A percentile compares a stretch with the other conserved stretches of the same genome.
These are phyloP conservation scores for Paramecium primaurelia DNA, from an alignment of 73 alveolate species.

Conservation along the genomic window DNA sequence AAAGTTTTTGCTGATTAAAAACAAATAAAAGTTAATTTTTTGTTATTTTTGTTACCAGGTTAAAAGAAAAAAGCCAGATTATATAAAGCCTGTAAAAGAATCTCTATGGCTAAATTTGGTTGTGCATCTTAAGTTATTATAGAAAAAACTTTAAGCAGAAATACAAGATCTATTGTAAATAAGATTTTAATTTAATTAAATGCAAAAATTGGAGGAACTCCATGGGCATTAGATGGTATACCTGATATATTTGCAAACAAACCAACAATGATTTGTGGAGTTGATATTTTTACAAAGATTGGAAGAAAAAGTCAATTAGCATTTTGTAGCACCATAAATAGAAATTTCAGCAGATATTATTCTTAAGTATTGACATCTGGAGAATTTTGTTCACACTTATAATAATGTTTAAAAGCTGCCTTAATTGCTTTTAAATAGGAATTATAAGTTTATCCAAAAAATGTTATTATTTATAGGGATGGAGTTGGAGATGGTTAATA, in stretches of 20 bases:
- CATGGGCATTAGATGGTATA: conserved; percentile 92
- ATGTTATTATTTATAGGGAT: conserved; percentile 73
- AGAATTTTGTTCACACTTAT: conserved; percentile 51
- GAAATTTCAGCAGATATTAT: conserved; percentile 64
- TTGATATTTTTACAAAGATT: conserved; percentile 72
- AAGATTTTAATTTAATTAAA: conserved; percentile 88
- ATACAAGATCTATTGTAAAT: conserved; percentile 74
- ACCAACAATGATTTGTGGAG: conserved; percentile 87
- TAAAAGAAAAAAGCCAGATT: not conserved
- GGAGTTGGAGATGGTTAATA: conserved; percentile 78
- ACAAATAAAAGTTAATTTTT: not conserved
- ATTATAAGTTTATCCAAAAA: not conserved
- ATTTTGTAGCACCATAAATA: conserved; percentile 67
- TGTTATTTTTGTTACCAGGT: not conserved
- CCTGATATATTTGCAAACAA: conserved; percentile 70
- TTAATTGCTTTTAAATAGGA: not conserved
- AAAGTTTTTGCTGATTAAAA: not conserved
- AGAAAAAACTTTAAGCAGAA: conserved; percentile 55
- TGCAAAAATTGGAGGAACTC: conserved; percentile 94
- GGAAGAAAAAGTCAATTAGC: conserved; percentile 68
- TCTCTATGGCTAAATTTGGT: not conserved
- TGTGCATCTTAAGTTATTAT: not conserved
- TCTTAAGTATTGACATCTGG: conserved; percentile 68
- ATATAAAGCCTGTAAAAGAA: not conserved
- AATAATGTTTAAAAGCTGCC: not conserved